phyloP scores from a whole-genome alignment of 768 basidiomycete genomes.

The Naematelia aurantialba region DNA sequence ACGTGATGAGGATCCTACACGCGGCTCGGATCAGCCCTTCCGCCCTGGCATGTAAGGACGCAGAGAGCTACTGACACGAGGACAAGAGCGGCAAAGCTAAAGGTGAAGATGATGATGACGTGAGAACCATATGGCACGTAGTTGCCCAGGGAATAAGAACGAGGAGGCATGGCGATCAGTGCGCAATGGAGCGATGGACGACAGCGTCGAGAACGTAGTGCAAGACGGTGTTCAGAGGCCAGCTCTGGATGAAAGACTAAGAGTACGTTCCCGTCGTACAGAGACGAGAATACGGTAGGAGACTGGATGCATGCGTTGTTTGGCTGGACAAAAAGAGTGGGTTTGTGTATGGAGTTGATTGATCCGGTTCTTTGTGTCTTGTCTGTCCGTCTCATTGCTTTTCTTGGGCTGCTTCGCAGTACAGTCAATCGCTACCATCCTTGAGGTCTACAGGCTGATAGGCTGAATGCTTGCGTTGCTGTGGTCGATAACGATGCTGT shows the following conservation, averaged over 20 bases:
- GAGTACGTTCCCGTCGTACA: neutral
- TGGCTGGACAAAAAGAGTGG: neutral
- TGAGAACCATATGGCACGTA: conserved; percentile 46
- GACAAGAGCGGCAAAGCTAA: conserved; percentile 40
- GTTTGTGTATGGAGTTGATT: neutral
- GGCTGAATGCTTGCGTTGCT: no score
- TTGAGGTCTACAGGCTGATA: no score
- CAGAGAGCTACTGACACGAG: conserved; percentile 30
- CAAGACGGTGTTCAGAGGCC: neutral
- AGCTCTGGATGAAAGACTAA: neutral
- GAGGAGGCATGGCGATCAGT: neutral
- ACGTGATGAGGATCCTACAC: conserved; percentile 46
- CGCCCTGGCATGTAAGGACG: neutral
- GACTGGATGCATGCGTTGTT: neutral
- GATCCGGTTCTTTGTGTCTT: neutral
- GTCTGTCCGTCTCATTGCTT: neutral
- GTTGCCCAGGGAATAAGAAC: neutral
- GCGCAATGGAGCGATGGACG: no score
- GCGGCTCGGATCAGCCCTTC: neutral
- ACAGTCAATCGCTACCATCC: neutral
- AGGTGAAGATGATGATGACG: conserved; percentile 45
- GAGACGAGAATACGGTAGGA: no score
- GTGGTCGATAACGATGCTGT: no score
- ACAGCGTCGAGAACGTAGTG: neutral
- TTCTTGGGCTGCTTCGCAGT: neutral